Evolutionary conservation across 495 filamentous ascomycete species (phyloP).

Genomic region (Podospora pseudopauciseta): DNA sequence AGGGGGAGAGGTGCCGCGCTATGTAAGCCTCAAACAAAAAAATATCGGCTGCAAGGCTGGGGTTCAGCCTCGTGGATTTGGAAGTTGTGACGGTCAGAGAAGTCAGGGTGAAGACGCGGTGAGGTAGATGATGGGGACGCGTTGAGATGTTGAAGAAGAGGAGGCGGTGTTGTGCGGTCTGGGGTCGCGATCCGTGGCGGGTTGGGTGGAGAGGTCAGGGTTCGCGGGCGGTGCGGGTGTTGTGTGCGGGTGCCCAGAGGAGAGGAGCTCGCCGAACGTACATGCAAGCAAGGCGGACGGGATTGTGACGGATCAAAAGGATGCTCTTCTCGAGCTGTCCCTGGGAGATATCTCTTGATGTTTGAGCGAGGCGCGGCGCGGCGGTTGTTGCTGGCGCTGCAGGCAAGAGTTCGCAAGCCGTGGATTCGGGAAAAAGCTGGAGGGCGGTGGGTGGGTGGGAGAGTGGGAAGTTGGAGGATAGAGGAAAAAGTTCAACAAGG

Average conservation of each 20-base stretch:
- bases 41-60: conserved; percentile 34
- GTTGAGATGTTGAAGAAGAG: conserved; percentile 22
- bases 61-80: not conserved
- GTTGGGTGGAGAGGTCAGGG: conserved; percentile 33
- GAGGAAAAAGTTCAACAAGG: conserved; percentile 36
- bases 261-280: conserved; percentile 11
- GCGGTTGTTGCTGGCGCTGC: conserved; percentile 1
- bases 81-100: conserved; percentile 13
- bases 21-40: conserved; percentile 24
- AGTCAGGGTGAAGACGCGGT: conserved; percentile 14
- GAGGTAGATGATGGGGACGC: conserved; percentile 23
- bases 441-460: not conserved
- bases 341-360: conserved; percentile 3
- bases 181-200: conserved; percentile 32
- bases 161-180: conserved; percentile 29
- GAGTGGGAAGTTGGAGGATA: conserved; percentile 7
- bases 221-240: conserved; percentile 15
- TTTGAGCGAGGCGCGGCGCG: not conserved
- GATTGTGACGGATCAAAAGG: not conserved
- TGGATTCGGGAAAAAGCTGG: conserved; percentile 1
- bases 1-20: conserved; percentile 3
- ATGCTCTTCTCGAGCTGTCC: not conserved
- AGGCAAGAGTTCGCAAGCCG: not conserved
- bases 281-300: conserved; percentile 17
- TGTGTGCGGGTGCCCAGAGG: conserved; percentile 21